Percentiles rank a stretch among this genome's conserved stretches.
Evolutionary conservation across 2,329 filamentous ascomycete species (phyloP).

Genomic region (Stemphylium lycopersici): DNA sequence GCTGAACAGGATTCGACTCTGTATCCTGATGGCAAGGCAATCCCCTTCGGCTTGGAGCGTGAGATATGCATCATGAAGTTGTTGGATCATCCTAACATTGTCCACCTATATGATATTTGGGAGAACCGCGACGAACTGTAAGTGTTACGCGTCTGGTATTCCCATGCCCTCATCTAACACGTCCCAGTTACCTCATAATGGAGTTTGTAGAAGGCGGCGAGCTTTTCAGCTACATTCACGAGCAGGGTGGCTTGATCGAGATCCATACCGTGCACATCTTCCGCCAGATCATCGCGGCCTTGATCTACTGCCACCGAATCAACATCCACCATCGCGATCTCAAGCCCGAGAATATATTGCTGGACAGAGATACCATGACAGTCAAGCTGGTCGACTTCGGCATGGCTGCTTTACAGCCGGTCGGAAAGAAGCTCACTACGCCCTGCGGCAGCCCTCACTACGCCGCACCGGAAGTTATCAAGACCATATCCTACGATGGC

Average conservation of each 20-base stretch:
- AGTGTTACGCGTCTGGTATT: conserved; percentile 43
- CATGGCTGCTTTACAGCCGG: conserved; percentile 91
- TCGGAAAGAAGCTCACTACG: conserved; percentile 78
- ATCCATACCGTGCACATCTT: conserved; percentile 83
- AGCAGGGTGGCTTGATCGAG: conserved; percentile 75
- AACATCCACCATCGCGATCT: conserved; percentile 96
- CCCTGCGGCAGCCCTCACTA: conserved; percentile 98
- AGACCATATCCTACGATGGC: conserved; percentile 77
- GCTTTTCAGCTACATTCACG: conserved; percentile 84
- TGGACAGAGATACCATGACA: conserved; percentile 71
- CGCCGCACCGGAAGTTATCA: conserved; percentile 89
- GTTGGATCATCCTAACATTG: conserved; percentile 92
- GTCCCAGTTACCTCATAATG: conserved; percentile 82
- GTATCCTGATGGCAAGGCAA: conserved; percentile 66
- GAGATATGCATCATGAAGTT: conserved; percentile 98
- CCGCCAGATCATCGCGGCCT: conserved; percentile 88
- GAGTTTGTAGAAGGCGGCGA: conserved; percentile 88
- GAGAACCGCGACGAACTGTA: conserved; percentile 95
- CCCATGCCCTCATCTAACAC: conserved; percentile 19
- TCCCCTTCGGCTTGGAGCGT: conserved; percentile 88
- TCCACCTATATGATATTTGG: conserved; percentile 95
- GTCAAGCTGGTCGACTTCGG: conserved; percentile 98
- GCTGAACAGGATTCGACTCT: conserved; percentile 63
- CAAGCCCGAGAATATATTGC: conserved; percentile 95
- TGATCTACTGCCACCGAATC: conserved; percentile 91